Percentiles rank a stretch among this genome's conserved stretches.
Evolutionary conservation across 768 basidiomycete genomes (phyloP).

Genomic region (Infundibulicybe gibba): DNA sequence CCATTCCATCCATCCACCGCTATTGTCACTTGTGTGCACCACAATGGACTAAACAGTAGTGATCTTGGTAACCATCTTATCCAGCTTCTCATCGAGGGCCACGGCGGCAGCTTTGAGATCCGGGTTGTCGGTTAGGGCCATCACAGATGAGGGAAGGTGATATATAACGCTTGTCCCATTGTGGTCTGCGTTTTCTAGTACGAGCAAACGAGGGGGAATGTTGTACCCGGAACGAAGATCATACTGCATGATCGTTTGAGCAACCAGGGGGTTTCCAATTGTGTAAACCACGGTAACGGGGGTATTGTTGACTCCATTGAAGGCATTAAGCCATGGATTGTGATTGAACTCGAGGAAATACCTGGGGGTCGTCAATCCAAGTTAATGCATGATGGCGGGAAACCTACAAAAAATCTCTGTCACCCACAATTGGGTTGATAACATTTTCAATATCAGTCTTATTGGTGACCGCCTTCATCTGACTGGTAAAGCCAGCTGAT

Average conservation of each 20-base stretch:
- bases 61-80: slow-evolving; percentile 32
- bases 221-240: slow-evolving; percentile 36
- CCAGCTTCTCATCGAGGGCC: slow-evolving; percentile 40
- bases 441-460: slow-evolving; percentile 33
- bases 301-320: slow-evolving; percentile 16
- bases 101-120: slow-evolving; percentile 28
- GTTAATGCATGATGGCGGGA: background rate
- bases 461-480: slow-evolving; percentile 19
- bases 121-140: slow-evolving; percentile 25
- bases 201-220: slow-evolving; percentile 42
- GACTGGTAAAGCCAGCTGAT: slow-evolving; percentile 19
- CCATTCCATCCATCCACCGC: no score
- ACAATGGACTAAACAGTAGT: slow-evolving; percentile 13
- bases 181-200: slow-evolving; percentile 34
- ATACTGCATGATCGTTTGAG: slow-evolving; percentile 36
- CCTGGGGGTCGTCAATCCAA: slow-evolving; percentile 15
- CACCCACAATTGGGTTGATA: slow-evolving; percentile 24
- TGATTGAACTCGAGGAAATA: slow-evolving; percentile 37
- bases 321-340: slow-evolving; percentile 30
- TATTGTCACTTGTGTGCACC: background rate
- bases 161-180: slow-evolving; percentile 40
- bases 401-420: slow-evolving; percentile 43
- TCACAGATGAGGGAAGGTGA: slow-evolving; percentile 44
- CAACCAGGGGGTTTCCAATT: slow-evolving; percentile 50
- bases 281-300: slow-evolving; percentile 37